Evolutionary conservation across 805 yeast genomes (phyloP).

Genomic region (Saccharomycopsis oosterbeekiorum): DNA sequence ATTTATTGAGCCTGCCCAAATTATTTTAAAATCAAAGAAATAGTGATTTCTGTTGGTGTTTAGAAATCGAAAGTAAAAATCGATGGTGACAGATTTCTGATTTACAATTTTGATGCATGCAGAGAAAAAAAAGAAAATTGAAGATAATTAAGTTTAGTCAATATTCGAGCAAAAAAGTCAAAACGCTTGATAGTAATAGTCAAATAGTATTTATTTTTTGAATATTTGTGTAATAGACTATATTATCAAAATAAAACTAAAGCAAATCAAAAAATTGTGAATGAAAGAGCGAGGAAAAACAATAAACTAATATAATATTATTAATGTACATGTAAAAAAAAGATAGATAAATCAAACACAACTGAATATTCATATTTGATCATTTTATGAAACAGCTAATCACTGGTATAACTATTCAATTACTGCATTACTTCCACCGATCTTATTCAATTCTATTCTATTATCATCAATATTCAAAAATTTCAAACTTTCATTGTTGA

Average conservation of each 20-base stretch:
- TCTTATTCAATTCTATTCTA: not conserved
- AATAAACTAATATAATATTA: not conserved
- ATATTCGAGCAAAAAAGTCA: not conserved
- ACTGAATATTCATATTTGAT: not conserved
- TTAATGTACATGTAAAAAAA: not conserved
- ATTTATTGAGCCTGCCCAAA: no score
- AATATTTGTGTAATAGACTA: not conserved
- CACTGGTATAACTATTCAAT: not conserved
- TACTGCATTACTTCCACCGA: not conserved
- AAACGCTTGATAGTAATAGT: not conserved
- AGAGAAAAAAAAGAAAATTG: not conserved
- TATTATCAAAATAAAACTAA: not conserved
- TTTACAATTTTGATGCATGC: not conserved
- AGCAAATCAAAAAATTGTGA: not conserved
- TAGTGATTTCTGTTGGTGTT: no score
- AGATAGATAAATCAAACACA: not conserved
- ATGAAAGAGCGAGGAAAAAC: not conserved
- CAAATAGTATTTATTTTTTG: not conserved
- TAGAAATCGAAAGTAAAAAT: no score
- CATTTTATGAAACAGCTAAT: not conserved
- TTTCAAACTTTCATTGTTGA: slow-evolving; percentile 10
- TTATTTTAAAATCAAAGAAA: no score
- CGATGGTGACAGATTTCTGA: not conserved
- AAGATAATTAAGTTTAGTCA: not conserved
- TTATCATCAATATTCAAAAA: not conserved